phyloP scores from a whole-genome alignment of 345 rosid species.

The Bruguiera gymnorhiza region DNA sequence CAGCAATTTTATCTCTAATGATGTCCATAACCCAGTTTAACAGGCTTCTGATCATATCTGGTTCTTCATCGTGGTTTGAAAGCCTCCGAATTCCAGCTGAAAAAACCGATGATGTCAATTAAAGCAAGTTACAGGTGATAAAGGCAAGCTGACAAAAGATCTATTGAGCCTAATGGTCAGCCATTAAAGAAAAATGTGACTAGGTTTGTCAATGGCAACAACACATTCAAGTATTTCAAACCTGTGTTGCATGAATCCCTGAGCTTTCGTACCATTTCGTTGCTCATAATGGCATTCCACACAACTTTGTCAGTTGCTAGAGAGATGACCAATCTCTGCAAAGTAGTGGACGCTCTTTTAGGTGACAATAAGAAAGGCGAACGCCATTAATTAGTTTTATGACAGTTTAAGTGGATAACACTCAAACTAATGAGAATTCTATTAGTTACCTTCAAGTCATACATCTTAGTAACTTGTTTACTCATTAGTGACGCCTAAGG shows the following conservation, averaged over 20 bases:
- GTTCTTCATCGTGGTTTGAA: conserved; percentile 11
- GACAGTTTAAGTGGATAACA: too few species aligned
- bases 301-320: conserved; percentile 46
- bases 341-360: too few species aligned
- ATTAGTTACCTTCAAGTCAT: too few species aligned
- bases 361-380: too few species aligned
- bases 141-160: background rate
- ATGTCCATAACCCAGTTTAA: conserved; percentile 40
- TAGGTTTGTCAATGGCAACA: too few species aligned
- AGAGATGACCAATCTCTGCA: conserved; percentile 46
- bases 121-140: background rate
- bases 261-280: conserved; percentile 28
- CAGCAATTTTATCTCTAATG: conserved; percentile 32
- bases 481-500: too few species aligned
- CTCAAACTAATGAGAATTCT: too few species aligned
- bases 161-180: too few species aligned
- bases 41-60: conserved; percentile 4
- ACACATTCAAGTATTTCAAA: too few species aligned
- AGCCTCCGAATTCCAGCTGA: conserved; percentile 24
- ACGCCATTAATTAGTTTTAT: too few species aligned
- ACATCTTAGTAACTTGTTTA: too few species aligned
- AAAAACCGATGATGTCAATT: background rate
- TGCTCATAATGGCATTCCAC: conserved; percentile 52
- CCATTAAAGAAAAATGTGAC: too few species aligned
- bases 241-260: conserved; percentile 18